Conservation (phyloP, 768 basidiomycete genomes). For the Psilocybe cyanescens region DNA sequence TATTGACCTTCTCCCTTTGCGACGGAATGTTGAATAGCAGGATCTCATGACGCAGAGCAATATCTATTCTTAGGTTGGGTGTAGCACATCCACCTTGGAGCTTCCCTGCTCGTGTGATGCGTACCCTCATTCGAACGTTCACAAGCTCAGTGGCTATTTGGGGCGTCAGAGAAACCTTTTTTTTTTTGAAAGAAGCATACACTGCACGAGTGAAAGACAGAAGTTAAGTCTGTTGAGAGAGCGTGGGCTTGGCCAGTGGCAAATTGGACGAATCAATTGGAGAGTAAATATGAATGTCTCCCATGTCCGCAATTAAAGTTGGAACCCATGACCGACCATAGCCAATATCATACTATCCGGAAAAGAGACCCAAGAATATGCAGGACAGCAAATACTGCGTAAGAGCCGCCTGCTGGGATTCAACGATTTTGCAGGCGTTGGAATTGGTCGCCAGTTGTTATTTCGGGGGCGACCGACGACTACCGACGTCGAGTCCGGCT, state of each 20-base stretch:
- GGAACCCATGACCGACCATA: not conserved
- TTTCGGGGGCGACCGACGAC: not conserved
- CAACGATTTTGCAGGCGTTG: no score
- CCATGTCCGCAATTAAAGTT: not conserved
- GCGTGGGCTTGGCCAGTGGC: not conserved
- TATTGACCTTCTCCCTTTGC: not conserved
- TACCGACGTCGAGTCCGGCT: constrained; percentile 11
- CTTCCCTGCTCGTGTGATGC: not conserved
- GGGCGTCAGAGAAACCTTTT: not conserved
- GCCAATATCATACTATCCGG: not conserved
- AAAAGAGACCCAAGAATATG: no score
- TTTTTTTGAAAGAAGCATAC: not conserved
- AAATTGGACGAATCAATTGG: not conserved
- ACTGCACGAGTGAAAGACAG: not conserved
- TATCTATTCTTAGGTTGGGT: not conserved
- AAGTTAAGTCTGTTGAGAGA: not conserved
- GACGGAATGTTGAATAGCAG: not conserved
- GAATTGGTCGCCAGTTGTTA: not conserved
- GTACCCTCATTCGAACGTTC: not conserved
- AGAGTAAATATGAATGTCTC: not conserved
- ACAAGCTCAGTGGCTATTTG: not conserved
- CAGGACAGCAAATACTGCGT: no score
- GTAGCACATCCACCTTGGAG: not conserved
- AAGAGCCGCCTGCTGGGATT: no score
- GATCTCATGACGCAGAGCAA: constrained; percentile 2